These are phyloP conservation scores for Odonthalia washingtoniensis DNA, from an alignment of 31 red algal species.

Conservation along the genomic window DNA sequence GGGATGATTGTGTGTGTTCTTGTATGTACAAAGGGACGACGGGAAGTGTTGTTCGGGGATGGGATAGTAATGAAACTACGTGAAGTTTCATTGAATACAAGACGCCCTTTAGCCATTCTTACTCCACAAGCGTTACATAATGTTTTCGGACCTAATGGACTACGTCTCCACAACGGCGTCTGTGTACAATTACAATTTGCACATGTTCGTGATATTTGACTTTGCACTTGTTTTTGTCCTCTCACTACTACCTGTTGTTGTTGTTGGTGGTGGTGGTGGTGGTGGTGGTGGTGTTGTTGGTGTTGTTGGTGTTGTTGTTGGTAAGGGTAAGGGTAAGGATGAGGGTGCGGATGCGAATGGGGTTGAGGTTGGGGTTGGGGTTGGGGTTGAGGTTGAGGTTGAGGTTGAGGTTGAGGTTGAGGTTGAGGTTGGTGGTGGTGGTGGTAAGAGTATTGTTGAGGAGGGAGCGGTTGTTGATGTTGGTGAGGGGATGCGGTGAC, in stretches of 20 bases:
- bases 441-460: background rate
- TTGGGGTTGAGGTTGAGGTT: background rate
- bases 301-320: too few species aligned
- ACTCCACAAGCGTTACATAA: conserved; percentile 84
- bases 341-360: background rate
- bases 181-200: conserved; percentile 52
- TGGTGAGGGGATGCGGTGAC: background rate
- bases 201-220: conserved; percentile 29
- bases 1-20: background rate
- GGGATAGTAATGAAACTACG: conserved; percentile 56
- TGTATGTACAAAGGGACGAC: conserved; percentile 21
- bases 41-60: conserved; percentile 25
- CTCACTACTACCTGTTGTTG: background rate
- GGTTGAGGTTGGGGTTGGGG: background rate
- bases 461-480: background rate
- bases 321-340: too few species aligned
- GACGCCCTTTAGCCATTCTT: conserved; percentile 75
- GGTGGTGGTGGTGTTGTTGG: background rate
- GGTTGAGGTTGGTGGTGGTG: background rate
- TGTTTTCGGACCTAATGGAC: conserved; percentile 75
- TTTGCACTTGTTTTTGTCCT: too few species aligned
- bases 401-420: background rate
- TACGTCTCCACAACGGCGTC: conserved; percentile 78
- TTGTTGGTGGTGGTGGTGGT: background rate
- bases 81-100: conserved; percentile 43